Evolutionary conservation across 768 basidiomycete species (phyloP), one percentile per base, ranked within the genome.

Genomic region (Hortiboletus flavorubellus): DNA sequence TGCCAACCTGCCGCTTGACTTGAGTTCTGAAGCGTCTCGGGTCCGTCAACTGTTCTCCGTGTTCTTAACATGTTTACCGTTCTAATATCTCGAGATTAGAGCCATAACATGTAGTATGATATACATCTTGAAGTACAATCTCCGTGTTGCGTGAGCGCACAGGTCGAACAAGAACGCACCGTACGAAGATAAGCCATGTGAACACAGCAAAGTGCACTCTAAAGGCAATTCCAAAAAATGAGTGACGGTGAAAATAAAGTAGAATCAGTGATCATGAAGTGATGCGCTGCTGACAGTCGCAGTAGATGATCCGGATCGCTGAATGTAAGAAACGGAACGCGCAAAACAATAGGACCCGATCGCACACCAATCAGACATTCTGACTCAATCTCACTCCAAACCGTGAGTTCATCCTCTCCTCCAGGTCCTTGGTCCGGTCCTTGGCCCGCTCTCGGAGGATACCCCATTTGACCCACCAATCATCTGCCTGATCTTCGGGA

Each of bases 391-490:
- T 45, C 39, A 23, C 9, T 31, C n/a, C 8, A 41, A 56, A 54
- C 11, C 42, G 51, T 14, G 56, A 21, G 8, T 46, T 52, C 59
- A 66, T 59, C 48, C 49, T 50, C 40, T 57, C 59, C 3, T 64
- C 61, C 54, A 62, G 26, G 43, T 62, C 60, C 48, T 26, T 58
- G 11, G 46, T 55, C 12, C 68, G 64, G 41, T 59, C 58, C 46
- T 61, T 64, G 54, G 74, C 73, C 29, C 73, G 60, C 62, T 80
- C 72, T 43, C 71, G 70, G 54, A 81, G 70, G 16, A 73, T 54
- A 8, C 81, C 81, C 81, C 80, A 83, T 37, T 79, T 80, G 11
- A 78, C 74, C 83, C 83, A 86, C 82, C 83, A 86, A 61, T 84
- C 81, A 37, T 83, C 83, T 23, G 80, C 84, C 46, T 76, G 73